Conservation (phyloP, 164 flowering plant genomes). For the Warburgia ugandensis region DNA sequence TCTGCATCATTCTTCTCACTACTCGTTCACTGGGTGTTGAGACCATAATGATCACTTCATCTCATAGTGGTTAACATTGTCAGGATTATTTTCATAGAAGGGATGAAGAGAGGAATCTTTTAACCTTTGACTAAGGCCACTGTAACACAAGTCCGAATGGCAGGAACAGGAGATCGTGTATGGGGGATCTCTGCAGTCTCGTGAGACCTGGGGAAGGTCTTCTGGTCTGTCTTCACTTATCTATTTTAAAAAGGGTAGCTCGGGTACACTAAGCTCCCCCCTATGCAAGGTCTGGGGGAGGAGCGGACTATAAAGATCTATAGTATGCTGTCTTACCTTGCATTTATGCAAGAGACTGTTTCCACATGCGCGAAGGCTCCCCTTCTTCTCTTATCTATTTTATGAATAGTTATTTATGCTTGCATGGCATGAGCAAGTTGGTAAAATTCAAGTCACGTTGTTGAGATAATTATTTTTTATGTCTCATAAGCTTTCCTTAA, state of each 20-base stretch:
- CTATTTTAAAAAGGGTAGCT: too few relatives aligned
- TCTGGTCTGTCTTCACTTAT: conserved; percentile 62
- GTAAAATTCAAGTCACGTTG: background rate
- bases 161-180: conserved; percentile 92
- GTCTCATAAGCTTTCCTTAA: too few relatives aligned
- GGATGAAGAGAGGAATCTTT: conserved; percentile 34
- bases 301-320: too few relatives aligned
- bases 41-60: background rate
- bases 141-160: conserved; percentile 44
- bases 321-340: background rate
- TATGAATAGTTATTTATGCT: background rate
- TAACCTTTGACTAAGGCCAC: conserved; percentile 55
- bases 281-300: too few relatives aligned
- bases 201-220: conserved; percentile 97
- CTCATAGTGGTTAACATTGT: conserved; percentile 13
- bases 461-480: too few relatives aligned
- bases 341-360: too few relatives aligned
- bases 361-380: background rate
- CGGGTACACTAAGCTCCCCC: too few relatives aligned
- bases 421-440: background rate
- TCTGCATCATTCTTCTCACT: background rate
- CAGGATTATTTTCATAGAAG: conserved; percentile 85
- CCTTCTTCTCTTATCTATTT: background rate
- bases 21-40: background rate
- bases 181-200: conserved; percentile 90